Evolutionary conservation across 2,329 filamentous ascomycete genomes (phyloP).

Genomic region (Chrysoporthe austroafricana): DNA sequence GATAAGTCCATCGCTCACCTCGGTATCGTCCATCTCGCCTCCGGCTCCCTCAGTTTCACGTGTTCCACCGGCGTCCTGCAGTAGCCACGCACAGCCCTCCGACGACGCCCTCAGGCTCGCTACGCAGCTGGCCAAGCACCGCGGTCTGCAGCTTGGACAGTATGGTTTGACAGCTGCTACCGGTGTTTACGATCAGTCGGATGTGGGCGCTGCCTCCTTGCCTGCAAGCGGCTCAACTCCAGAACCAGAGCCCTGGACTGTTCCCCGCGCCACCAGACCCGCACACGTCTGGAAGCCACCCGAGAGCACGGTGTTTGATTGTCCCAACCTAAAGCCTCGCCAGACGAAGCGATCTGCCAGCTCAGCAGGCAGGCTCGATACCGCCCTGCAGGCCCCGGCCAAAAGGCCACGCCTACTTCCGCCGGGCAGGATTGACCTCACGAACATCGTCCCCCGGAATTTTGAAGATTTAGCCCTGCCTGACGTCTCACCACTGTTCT

Average conservation of each 20-base stretch:
- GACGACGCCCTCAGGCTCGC: slow-evolving; percentile 28
- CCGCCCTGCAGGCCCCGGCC: slow-evolving; percentile 25
- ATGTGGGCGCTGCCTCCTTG: slow-evolving; percentile 21
- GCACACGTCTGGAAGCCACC: slow-evolving; percentile 29
- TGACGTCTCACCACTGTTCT: slow-evolving; percentile 54
- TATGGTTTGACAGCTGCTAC: slow-evolving; percentile 38
- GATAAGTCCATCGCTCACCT: slow-evolving; percentile 4
- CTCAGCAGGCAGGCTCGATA: slow-evolving; percentile 31
- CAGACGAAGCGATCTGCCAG: slow-evolving; percentile 38
- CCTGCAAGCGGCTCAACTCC: slow-evolving; percentile 16
- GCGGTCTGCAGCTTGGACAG: slow-evolving; percentile 34
- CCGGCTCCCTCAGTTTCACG: slow-evolving; percentile 17
- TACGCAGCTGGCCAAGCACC: slow-evolving; percentile 28
- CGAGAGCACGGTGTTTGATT: slow-evolving; percentile 13
- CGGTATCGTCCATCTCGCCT: background rate
- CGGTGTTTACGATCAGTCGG: slow-evolving; percentile 31
- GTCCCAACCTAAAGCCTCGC: slow-evolving; percentile 21
- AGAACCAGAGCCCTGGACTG: slow-evolving; percentile 14
- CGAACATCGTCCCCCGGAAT: slow-evolving; percentile 32
- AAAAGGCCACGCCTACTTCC: slow-evolving; percentile 56
- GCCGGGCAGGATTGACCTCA: slow-evolving; percentile 50
- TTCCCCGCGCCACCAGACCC: slow-evolving; percentile 37
- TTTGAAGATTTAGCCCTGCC: slow-evolving; percentile 24
- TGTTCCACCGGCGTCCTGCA: slow-evolving; percentile 6
- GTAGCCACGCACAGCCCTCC: slow-evolving; percentile 12